phyloP scores from a whole-genome alignment of 495 filamentous ascomycete species.

The Penicillium odoratum region DNA sequence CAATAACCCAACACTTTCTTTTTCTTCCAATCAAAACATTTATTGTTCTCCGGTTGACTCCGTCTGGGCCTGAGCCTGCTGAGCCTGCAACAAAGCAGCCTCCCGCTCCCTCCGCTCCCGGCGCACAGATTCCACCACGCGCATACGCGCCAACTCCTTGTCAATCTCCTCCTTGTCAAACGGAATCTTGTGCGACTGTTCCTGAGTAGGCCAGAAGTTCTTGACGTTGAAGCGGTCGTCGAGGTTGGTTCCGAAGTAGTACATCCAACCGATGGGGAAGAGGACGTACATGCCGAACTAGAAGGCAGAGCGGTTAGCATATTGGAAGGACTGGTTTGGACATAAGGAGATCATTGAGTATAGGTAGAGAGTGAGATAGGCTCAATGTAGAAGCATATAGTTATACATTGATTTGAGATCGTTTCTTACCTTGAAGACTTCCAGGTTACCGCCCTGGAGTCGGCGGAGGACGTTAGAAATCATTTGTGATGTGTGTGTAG shows the following conservation, averaged over 20 bases:
- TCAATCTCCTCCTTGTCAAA: conserved; percentile 85
- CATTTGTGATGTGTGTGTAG: conserved; percentile 13
- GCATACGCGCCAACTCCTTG: conserved; percentile 72
- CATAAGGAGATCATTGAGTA: background rate
- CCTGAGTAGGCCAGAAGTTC: conserved; percentile 90
- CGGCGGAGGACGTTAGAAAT: conserved; percentile 45
- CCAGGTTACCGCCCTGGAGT: conserved; percentile 80
- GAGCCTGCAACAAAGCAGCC: conserved; percentile 46
- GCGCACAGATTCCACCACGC: conserved; percentile 41
- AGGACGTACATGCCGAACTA: conserved; percentile 98
- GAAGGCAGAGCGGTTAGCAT: background rate
- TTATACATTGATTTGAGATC: conserved; percentile 3
- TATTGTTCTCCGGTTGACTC: conserved; percentile 20
- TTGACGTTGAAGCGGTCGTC: conserved; percentile 84
- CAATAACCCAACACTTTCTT: background rate
- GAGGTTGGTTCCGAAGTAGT: conserved; percentile 99
- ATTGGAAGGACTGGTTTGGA: background rate
- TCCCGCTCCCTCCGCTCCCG: conserved; percentile 57
- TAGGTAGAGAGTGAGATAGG: background rate
- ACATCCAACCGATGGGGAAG: conserved; percentile 99
- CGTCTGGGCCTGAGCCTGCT: conserved; percentile 30
- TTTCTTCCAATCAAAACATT: background rate
- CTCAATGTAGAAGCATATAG: background rate
- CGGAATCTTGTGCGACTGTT: conserved; percentile 85
- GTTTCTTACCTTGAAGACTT: conserved; percentile 83